Base-by-base conservation (phyloP, 805 yeast genomes). In the Dipodascopsis uninucleata region DNA sequence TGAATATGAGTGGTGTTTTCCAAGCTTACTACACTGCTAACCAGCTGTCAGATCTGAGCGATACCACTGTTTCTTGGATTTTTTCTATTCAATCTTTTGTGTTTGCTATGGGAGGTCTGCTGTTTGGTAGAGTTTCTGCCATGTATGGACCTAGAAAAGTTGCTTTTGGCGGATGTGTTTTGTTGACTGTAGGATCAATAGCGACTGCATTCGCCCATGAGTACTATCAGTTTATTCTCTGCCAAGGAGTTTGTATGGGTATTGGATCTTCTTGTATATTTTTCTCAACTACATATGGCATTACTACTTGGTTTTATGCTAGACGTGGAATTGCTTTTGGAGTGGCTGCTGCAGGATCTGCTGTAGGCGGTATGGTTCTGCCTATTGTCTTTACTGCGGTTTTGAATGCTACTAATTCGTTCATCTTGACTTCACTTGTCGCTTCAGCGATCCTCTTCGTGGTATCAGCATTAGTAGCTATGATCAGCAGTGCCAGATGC, bases 211-310 rank as follows among this genome's bases (percentile, higher is more conserved):
- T 66, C 42, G 70, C 75, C 34, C 61, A 62, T 2, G 57, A 66
- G 8, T 65, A 74, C n/a, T 75, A 70, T 56, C 82, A 79, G 49
- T 71, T 79, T 42, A 65, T 79, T 24, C 59, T 79, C 10, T 66
- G 75, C 3, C 79, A 78, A 57, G 75, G 82, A 22, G 53, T 74
- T 9, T 70, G 76, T 3, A 56, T 70, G 36, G 79, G 78, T 0
- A 40, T 74, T 1, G 77, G 76, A 1, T 58, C 69, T 4, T 64
- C 72, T 1, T 48, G 73, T 37, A 59, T 71, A 24, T 71, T 74
- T 61, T 61, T 71, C 3, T 68, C 77, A 4, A 59, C 74, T 31
- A 61, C 75, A 14, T 69, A 75, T 4, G 63, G 69, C 3, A 61
- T 73, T 9, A 61, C 76, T 0, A 75, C 72, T 22, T 75, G 74